Conservation (phyloP, 2,329 filamentous ascomycete species). For the Colletotrichum sp. region DNA sequence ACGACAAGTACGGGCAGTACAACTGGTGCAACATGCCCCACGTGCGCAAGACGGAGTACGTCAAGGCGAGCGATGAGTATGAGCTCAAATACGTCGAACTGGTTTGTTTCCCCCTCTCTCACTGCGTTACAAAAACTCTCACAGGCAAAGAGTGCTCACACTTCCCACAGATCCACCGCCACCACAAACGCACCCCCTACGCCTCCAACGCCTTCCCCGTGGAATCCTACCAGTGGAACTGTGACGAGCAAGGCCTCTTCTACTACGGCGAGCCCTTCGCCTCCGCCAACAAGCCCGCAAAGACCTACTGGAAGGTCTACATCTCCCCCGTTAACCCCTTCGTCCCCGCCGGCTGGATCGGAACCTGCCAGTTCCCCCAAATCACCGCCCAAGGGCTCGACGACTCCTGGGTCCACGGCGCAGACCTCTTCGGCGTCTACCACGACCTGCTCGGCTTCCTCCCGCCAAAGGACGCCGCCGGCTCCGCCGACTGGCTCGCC, state of each 20-base stretch:
- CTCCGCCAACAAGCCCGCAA: constrained; percentile 49
- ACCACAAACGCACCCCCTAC: constrained; percentile 86
- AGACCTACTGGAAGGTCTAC: constrained; percentile 70
- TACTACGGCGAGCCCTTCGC: constrained; percentile 68
- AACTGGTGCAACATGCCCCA: constrained; percentile 93
- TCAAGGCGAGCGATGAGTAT: constrained; percentile 57
- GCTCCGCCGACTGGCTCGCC: constrained; percentile 37
- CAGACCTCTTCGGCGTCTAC: constrained; percentile 80
- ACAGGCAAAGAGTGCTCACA: neutral
- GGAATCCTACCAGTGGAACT: constrained; percentile 76
- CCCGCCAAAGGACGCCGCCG: constrained; percentile 47
- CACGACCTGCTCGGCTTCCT: constrained; percentile 72
- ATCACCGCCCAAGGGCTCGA: constrained; percentile 74
- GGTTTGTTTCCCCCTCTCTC: constrained; percentile 45
- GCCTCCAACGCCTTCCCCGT: constrained; percentile 77
- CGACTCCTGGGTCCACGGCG: constrained; percentile 78
- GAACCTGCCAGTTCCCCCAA: constrained; percentile 82
- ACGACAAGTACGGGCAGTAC: constrained; percentile 65
- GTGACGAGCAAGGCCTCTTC: constrained; percentile 72
- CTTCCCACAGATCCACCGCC: constrained; percentile 69
- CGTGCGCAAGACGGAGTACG: constrained; percentile 71
- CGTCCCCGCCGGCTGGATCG: constrained; percentile 68
- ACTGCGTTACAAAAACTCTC: neutral
- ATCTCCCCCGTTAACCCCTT: constrained; percentile 71
- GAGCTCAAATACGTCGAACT: constrained; percentile 78